Conservation (phyloP, 306 rosid species). For the Pueraria montana region DNA sequence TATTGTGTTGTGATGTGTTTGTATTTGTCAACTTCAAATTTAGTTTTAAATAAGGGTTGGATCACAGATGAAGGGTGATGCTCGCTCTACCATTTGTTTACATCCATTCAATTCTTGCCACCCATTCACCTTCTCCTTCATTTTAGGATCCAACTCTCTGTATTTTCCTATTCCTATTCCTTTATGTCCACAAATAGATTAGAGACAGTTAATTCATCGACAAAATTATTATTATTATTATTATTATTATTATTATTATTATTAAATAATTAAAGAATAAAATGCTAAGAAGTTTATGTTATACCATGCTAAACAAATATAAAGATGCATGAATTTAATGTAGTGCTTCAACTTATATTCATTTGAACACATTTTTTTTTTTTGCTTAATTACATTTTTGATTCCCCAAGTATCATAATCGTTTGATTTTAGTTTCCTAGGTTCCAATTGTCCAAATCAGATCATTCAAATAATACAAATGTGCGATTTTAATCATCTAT, state of each 20-base stretch:
- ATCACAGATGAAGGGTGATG: slow-evolving; percentile 21
- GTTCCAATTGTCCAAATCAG: too few relatives aligned
- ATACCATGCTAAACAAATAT: not conserved
- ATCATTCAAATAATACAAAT: too few relatives aligned
- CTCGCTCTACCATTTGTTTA: slow-evolving; percentile 53
- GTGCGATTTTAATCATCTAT: too few relatives aligned
- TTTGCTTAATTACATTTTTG: too few relatives aligned
- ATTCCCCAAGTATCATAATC: too few relatives aligned
- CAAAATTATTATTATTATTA: not conserved
- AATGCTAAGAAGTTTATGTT: not conserved
- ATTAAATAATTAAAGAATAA: not conserved
- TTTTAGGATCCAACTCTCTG: slow-evolving; percentile 44
- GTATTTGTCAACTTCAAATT: slow-evolving; percentile 15
- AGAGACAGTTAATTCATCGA: not conserved
- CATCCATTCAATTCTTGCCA: slow-evolving; percentile 47
- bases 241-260: not conserved
- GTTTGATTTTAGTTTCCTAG: too few relatives aligned
- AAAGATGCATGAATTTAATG: not conserved
- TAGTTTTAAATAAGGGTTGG: slow-evolving; percentile 43
- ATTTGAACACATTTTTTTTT: too few relatives aligned
- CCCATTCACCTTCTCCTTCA: slow-evolving; percentile 51
- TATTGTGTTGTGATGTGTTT: not conserved
- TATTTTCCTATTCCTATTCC: slow-evolving; percentile 42
- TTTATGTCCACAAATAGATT: slow-evolving; percentile 41
- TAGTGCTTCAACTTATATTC: not conserved